Percentiles rank a stretch among this genome's conserved stretches.
Evolutionary conservation across 495 filamentous ascomycete species (phyloP).

Genomic region (Neurospora sp.): DNA sequence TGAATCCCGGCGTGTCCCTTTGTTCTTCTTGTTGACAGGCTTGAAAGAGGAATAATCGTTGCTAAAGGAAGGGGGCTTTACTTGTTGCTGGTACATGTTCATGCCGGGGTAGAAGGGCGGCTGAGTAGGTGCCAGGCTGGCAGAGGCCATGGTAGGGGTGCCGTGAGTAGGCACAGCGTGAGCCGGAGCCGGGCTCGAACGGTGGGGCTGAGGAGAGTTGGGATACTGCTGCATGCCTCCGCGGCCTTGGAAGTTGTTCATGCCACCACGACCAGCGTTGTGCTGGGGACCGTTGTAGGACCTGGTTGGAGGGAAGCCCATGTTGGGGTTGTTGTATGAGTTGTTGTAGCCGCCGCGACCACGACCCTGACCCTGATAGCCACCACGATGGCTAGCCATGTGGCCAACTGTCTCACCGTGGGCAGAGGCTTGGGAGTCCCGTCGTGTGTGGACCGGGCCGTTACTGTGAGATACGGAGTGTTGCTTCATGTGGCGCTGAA

Average conservation of each 20-base stretch:
- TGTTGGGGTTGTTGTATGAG: constrained; percentile 47
- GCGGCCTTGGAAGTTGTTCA: constrained; percentile 52
- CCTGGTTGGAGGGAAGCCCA: constrained; percentile 54
- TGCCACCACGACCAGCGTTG: constrained; percentile 55
- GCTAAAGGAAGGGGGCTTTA: constrained; percentile 51
- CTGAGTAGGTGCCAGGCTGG: constrained; percentile 47
- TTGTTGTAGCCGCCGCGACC: constrained; percentile 50
- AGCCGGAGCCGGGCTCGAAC: constrained; percentile 59
- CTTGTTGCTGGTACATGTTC: constrained; percentile 52
- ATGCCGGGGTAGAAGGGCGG: constrained; percentile 46
- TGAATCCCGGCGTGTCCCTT: constrained; percentile 30
- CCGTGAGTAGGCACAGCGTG: constrained; percentile 50
- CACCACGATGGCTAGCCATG: constrained; percentile 36
- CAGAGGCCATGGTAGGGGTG: constrained; percentile 57
- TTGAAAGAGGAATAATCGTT: constrained; percentile 15
- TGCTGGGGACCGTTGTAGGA: constrained; percentile 41
- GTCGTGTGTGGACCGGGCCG: constrained; percentile 61
- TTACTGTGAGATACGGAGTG: constrained; percentile 42
- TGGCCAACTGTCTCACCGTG: constrained; percentile 66
- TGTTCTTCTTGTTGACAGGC: constrained; percentile 30
- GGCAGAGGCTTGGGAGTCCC: constrained; percentile 71
- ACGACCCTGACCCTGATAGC: constrained; percentile 40
- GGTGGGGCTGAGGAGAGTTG: constrained; percentile 54
- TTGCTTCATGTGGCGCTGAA: constrained; percentile 47
- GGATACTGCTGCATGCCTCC: constrained; percentile 48